Percentiles rank a stretch among this genome's conserved stretches.
Evolutionary conservation across 2,329 filamentous ascomycete genomes (phyloP).

Genomic region (Ophiostoma himal-ulmi): DNA sequence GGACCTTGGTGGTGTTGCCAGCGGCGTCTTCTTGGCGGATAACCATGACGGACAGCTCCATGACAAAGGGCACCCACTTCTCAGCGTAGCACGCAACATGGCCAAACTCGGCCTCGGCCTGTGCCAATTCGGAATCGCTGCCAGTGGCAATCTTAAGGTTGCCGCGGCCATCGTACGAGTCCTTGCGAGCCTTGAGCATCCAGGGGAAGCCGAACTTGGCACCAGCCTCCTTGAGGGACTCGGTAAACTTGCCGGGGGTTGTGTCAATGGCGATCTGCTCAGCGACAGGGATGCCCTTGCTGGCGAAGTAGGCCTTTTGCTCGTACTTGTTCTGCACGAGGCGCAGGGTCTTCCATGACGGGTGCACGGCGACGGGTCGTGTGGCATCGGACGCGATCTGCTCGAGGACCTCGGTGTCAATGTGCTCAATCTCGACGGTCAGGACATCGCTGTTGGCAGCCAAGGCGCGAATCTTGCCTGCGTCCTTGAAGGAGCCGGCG

Average conservation of each 20-base stretch:
- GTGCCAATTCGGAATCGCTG: conserved; percentile 53
- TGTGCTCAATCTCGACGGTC: conserved; percentile 93
- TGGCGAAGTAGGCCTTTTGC: conserved; percentile 75
- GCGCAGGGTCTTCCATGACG: conserved; percentile 78
- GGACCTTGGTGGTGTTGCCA: conserved; percentile 41
- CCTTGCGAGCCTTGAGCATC: conserved; percentile 87
- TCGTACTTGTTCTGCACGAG: conserved; percentile 90
- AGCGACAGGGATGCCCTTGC: conserved; percentile 65
- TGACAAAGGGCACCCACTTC: conserved; percentile 77
- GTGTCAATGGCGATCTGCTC: conserved; percentile 59
- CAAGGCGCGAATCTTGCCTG: conserved; percentile 71
- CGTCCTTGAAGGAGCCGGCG: conserved; percentile 81
- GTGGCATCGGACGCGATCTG: conserved; percentile 64
- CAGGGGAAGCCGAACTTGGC: conserved; percentile 69
- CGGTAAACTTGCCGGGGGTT: conserved; percentile 47
- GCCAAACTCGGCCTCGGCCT: conserved; percentile 64
- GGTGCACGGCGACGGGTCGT: conserved; percentile 57
- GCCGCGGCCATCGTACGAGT: conserved; percentile 86
- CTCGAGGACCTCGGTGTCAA: conserved; percentile 83
- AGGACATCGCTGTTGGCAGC: conserved; percentile 71
- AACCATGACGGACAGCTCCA: conserved; percentile 91
- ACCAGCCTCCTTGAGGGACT: conserved; percentile 59
- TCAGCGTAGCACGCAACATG: conserved; percentile 76
- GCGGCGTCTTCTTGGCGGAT: conserved; percentile 72
- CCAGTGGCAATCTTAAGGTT: conserved; percentile 48